Base-by-base conservation (phyloP, 352 stramenopile genomes). In the Phytopythium chamaehyphon region DNA sequence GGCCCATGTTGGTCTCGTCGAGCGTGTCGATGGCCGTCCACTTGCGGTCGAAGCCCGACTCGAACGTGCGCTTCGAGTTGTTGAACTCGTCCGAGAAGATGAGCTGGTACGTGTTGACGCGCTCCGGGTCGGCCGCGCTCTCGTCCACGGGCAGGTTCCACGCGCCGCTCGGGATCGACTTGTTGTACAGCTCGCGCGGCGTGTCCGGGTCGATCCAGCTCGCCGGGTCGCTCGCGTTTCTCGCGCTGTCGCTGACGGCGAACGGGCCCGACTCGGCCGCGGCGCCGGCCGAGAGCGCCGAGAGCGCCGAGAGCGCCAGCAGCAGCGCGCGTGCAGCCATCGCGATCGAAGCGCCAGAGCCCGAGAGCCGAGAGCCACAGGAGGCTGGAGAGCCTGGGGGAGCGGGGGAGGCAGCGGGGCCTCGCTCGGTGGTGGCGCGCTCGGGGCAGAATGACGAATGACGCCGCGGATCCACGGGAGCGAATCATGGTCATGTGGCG, bases 11-110 rank as follows among this genome's bases (percentile, higher is more conserved):
- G 36, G 84, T 90, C 51, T 83, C 92, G 56, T 98, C 96, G 57
- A 95, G 96, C 50, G 98, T 96, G 67, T 99, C 73, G 44, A 98
- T 70, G 6, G 96, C 93, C 18, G 95, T 99, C 96, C 96, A 99
- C 55, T 91, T 91, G 31, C 80, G 76, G 72, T 99, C 96, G 50
- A 89, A 86, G 31, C 96, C 96, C 28, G 98, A 85, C 51, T 92
- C 73, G 65, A 99, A 99, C 40, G 64, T 83, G 49, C 96, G 87
- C 54, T 86, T 90, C 14, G 89, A 87, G 66, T 83, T 74, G 62
- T 99, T 93, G 71, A 99, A 99, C 69, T 99, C 96, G 73, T 99
- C 96, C 45, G 90, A 98, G 76, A 98, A 98, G 57, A 97, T 93
- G 45, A 98, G 72, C 26, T 73, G 51, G 69, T 94, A 96, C 46